Percentiles rank a stretch among this genome's conserved stretches.
phyloP scores from a whole-genome alignment of 768 basidiomycete species.

The Suillus hirtellus region DNA sequence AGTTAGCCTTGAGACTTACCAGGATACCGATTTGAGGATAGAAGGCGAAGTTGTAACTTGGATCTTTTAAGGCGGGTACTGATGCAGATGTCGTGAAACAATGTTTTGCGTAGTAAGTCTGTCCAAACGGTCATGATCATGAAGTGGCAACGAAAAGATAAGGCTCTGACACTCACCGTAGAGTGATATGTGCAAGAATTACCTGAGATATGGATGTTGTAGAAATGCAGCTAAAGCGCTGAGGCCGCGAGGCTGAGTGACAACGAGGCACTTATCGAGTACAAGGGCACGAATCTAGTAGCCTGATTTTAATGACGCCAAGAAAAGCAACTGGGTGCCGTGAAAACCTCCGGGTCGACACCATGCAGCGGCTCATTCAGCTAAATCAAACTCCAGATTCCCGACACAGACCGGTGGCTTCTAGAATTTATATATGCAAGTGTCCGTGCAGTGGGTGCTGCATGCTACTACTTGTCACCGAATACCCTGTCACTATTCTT shows the following conservation, averaged over 20 bases:
- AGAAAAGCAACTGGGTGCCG: no score
- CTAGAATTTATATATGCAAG: no score
- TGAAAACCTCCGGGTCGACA: no score
- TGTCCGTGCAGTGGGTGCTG: no score
- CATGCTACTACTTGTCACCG: constrained; percentile 46
- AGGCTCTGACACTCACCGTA: not conserved
- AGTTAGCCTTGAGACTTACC: no score
- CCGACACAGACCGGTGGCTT: constrained; percentile 37
- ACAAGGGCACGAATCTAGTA: no score
- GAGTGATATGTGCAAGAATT: not conserved
- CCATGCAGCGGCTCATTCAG: constrained; percentile 55
- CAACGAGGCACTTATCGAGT: not conserved
- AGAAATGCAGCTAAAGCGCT: not conserved
- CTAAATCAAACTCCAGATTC: constrained; percentile 89
- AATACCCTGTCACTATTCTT: constrained; percentile 60
- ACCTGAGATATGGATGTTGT: no score
- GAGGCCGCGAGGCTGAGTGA: not conserved
- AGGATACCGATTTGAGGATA: not conserved
- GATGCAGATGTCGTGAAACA: not conserved
- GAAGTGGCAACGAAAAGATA: not conserved
- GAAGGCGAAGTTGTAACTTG: not conserved
- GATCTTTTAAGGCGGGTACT: not conserved
- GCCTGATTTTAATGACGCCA: no score
- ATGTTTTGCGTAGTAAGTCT: not conserved
- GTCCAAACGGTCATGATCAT: not conserved